Percentiles rank a stretch among this genome's conserved stretches.
These are phyloP conservation scores for Apiospora sp. DNA, from an alignment of 2,329 filamentous ascomycete species.

Conservation along the genomic window DNA sequence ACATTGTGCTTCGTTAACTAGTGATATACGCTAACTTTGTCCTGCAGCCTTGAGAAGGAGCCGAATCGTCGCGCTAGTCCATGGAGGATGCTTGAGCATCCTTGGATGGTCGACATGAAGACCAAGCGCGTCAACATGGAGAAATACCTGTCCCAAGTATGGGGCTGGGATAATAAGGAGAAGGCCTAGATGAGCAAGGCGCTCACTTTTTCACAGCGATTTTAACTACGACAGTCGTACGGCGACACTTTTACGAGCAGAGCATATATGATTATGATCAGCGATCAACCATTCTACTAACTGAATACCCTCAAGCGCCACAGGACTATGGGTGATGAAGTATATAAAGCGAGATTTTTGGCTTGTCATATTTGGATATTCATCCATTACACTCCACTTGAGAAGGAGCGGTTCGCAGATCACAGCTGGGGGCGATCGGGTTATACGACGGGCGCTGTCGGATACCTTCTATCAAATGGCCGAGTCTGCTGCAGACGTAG, in stretches of 20 bases:
- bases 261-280: constrained; percentile 3
- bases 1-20: background rate
- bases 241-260: background rate
- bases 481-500: background rate
- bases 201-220: background rate
- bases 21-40: constrained; percentile 32
- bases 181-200: constrained; percentile 3
- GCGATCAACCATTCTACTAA: constrained; percentile 14
- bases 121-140: constrained; percentile 97
- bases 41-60: constrained; percentile 87
- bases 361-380: background rate
- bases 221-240: background rate
- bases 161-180: constrained; percentile 85
- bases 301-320: constrained; percentile 15
- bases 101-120: constrained; percentile 98
- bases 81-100: constrained; percentile 99
- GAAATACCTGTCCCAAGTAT: constrained; percentile 91
- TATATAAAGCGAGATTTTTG: constrained; percentile 10
- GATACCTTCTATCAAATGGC: background rate
- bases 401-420: background rate
- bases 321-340: background rate
- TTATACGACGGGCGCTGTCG: background rate
- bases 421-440: background rate
- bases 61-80: constrained; percentile 85
- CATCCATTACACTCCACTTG: background rate